These are phyloP conservation scores for Furcasterigmium sp. DNA, from an alignment of 2,329 filamentous ascomycete species.

Conservation along the genomic window DNA sequence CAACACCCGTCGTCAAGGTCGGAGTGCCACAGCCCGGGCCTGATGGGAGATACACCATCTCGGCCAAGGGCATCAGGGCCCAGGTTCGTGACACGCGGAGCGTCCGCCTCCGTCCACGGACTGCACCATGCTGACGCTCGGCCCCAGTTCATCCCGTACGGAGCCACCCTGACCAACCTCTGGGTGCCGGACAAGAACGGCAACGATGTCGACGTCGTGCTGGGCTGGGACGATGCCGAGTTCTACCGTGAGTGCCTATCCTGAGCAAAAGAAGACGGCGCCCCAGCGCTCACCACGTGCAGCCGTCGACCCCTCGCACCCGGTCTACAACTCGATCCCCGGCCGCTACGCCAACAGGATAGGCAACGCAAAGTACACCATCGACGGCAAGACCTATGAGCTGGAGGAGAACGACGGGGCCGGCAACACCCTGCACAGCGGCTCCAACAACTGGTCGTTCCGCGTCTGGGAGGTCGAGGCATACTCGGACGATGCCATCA, in stretches of 20 bases:
- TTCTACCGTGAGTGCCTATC: slow-evolving; percentile 40
- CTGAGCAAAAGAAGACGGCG: slow-evolving; percentile 5
- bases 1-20: neutral
- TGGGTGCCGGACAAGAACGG: slow-evolving; percentile 59
- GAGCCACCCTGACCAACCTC: slow-evolving; percentile 56
- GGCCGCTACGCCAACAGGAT: slow-evolving; percentile 62
- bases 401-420: slow-evolving; percentile 48
- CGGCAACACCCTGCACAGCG: slow-evolving; percentile 51
- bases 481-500: slow-evolving; percentile 52
- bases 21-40: slow-evolving; percentile 15
- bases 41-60: slow-evolving; percentile 29
- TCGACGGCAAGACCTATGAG: slow-evolving; percentile 46
- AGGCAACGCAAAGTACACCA: slow-evolving; percentile 49
- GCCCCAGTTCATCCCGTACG: slow-evolving; percentile 48
- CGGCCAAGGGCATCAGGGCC: slow-evolving; percentile 26
- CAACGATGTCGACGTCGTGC: slow-evolving; percentile 55
- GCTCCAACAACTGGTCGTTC: slow-evolving; percentile 57
- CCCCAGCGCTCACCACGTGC: neutral
- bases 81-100: slow-evolving; percentile 33
- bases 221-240: slow-evolving; percentile 56
- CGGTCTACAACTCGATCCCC: slow-evolving; percentile 57
- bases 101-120: neutral
- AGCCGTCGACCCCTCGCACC: slow-evolving; percentile 45
- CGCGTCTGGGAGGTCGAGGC: slow-evolving; percentile 57
- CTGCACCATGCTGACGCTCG: slow-evolving; percentile 15